Base-by-base conservation (phyloP, 768 basidiomycete species). In the Phylloporus sp. region DNA sequence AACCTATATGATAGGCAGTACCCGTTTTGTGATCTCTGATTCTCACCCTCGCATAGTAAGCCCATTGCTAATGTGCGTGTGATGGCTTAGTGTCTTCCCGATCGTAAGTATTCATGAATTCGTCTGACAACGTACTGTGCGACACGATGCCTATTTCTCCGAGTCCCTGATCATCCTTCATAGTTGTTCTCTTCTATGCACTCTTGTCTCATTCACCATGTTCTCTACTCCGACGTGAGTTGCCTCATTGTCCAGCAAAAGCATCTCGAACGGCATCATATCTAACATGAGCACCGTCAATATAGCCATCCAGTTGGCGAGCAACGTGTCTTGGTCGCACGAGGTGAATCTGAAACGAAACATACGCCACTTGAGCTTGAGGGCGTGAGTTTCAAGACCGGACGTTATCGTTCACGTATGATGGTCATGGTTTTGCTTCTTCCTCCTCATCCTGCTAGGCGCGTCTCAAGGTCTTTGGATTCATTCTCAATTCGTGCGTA, bases 151-250 rank as follows among this genome's bases (percentile, higher is more conserved):
- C n/a, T n/a, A n/a, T n/a, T 17, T 23, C 34, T 23, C 3, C n/a
- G 21, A 0, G n/a, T n/a, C n/a, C n/a, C n/a, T 38, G 27, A 43
- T 46, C 5, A 20, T 9, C 11, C 11, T 14, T 28, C n/a, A 7
- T 17, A 66, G 69, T 36, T n/a, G 39, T 69, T 8, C 51, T 71
- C 18, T 55, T 70, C 14, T 73, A 75, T 39, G 2, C 11, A 28
- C 18, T 14, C 26, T 18, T 15, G 8, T n/a, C n/a, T 22, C 18
- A 4, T 24, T 45, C 27, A 35, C 29, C 23, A 17, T 26, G 1
- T 8, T 20, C 18, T 24, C 38, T 35, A 14, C n/a, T 26, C 18
- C 57, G 56, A 17, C 23, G 57, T 57, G 42, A 50, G 57, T 46
- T 6, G 9, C 26, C 14, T 24, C 17, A 26, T 32, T 20, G 11